These are phyloP conservation scores for Basipetospora chlamydospora DNA, from an alignment of 2,329 filamentous ascomycete species.

Conservation along the genomic window DNA sequence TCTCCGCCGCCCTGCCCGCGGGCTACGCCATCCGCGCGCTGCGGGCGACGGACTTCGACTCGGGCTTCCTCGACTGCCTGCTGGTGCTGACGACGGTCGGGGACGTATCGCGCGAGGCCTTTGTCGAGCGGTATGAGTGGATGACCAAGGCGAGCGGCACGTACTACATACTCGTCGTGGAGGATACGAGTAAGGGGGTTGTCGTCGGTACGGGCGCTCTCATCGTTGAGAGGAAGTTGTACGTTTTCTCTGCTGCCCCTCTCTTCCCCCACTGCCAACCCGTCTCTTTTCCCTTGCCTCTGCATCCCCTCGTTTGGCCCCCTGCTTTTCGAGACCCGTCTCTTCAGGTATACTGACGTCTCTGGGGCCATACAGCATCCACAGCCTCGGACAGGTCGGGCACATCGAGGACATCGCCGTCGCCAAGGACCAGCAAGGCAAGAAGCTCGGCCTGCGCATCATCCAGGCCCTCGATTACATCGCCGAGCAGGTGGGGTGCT, in stretches of 20 bases:
- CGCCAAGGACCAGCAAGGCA: conserved; percentile 87
- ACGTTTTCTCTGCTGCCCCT: conserved; percentile 19
- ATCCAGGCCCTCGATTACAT: conserved; percentile 89
- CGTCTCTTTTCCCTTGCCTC: conserved; percentile 3
- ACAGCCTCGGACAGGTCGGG: conserved; percentile 68
- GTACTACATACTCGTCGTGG: conserved; percentile 83
- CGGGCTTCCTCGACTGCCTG: conserved; percentile 80
- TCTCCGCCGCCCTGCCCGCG: conserved; percentile 57
- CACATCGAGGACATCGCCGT: conserved; percentile 98
- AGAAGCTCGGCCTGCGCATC: conserved; percentile 83
- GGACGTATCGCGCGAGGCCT: conserved; percentile 62
- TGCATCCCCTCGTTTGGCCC: too few species aligned
- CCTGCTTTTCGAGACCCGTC: too few species aligned
- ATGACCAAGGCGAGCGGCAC: conserved; percentile 57
- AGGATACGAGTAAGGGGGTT: conserved; percentile 46
- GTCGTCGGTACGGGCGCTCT: conserved; percentile 86
- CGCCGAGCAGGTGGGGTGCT: conserved; percentile 79
- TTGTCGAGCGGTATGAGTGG: conserved; percentile 69
- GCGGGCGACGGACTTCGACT: conserved; percentile 59
- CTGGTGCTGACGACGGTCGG: conserved; percentile 87
- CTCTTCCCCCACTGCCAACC: conserved; percentile 10
- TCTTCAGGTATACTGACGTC: too few species aligned
- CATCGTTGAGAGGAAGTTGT: conserved; percentile 91
- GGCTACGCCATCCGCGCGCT: conserved; percentile 76
- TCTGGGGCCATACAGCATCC: conserved; percentile 42